A percentile compares a stretch with the other conserved stretches of the same genome.
Conservation (phyloP, 768 basidiomycete species). For the Pulveroboletus sp. region DNA sequence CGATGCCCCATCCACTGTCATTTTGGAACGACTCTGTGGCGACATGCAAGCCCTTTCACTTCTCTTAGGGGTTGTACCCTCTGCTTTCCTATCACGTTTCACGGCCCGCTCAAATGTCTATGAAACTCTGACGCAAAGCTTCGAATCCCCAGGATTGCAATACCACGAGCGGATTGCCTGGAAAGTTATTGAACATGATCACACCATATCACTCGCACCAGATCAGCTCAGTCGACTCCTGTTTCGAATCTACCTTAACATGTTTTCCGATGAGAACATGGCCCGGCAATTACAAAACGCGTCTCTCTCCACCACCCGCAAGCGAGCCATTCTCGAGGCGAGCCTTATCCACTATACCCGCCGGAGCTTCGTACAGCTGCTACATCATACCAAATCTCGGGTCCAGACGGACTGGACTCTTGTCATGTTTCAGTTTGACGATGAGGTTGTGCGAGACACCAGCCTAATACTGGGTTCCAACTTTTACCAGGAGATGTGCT, state of each 20-base stretch:
- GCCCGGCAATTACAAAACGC: background rate
- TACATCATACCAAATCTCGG: slow-evolving; percentile 38
- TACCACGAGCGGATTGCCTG: slow-evolving; percentile 27
- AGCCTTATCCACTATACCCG: slow-evolving; percentile 42
- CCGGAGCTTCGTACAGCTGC: slow-evolving; percentile 43
- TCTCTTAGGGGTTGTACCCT: slow-evolving; percentile 24
- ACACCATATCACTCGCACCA: slow-evolving; percentile 1
- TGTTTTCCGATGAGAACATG: slow-evolving; percentile 28
- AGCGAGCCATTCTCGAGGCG: background rate
- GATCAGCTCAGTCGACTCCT: slow-evolving; percentile 21
- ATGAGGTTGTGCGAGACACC: slow-evolving; percentile 4
- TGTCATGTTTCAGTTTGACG: slow-evolving; percentile 35
- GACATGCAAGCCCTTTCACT: slow-evolving; percentile 25
- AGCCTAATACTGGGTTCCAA: slow-evolving; percentile 20
- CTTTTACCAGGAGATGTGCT: slow-evolving; percentile 44
- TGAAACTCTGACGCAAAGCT: slow-evolving; percentile 5
- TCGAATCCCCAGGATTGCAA: no score
- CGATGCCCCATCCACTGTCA: slow-evolving; percentile 8
- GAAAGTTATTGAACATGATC: slow-evolving; percentile 9
- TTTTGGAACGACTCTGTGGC: slow-evolving; percentile 19
- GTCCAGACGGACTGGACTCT: slow-evolving; percentile 39
- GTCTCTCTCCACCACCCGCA: background rate
- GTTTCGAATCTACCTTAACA: slow-evolving; percentile 20
- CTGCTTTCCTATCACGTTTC: slow-evolving; percentile 20
- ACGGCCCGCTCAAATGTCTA: slow-evolving; percentile 23